Base-by-base conservation (phyloP, 805 yeast genomes). In the Scheffersomyces ergatensis region DNA sequence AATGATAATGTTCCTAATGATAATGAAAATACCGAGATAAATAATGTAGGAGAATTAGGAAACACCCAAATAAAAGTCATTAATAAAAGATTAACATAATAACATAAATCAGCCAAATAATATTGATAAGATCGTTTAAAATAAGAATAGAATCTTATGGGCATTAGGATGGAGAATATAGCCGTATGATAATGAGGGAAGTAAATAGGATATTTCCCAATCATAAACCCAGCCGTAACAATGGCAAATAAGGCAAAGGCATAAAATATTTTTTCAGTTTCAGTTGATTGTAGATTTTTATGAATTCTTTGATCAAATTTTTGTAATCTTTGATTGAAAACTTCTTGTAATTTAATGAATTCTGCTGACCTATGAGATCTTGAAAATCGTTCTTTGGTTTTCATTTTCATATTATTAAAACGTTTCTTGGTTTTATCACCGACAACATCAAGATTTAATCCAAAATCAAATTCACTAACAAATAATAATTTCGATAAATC, bases 71-170 rank as follows among this genome's bases (percentile, higher is more conserved):
- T 74, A 55, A 78, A 92, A 1, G 80, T 47, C 50, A 90, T 53
- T 36, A 86, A 64, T 43, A 92, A 63, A 11, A 79, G 51, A 55
- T 92, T 93, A 34, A 86, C 97, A 59, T 84, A 93, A 62, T 92
- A 92, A 63, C 99, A 92, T 49, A 92, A 72, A 62, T 92, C 98
- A 0, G 96, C 97, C 55, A 93, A 68, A 58, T 82, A 92, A 61
- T 86, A 92, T 45, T 90, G 96, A 65, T 75, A 88, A 7, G 87
- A 78, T 37, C 72, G 75, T 60, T 85, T 86, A 66, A 82, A 85
- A 64, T 87, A 92, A 1, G 93, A 80, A 63, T 89, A 82, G 53
- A 84, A 76, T 42, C 99, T 68, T 18, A 90, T 80, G 0, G 99
- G 98, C 82, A 90, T 78, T 39, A 92, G 67, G 1, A 85, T 45